Conservation (phyloP, 176 grass and related monocot genomes). For the Ananas comosus region DNA sequence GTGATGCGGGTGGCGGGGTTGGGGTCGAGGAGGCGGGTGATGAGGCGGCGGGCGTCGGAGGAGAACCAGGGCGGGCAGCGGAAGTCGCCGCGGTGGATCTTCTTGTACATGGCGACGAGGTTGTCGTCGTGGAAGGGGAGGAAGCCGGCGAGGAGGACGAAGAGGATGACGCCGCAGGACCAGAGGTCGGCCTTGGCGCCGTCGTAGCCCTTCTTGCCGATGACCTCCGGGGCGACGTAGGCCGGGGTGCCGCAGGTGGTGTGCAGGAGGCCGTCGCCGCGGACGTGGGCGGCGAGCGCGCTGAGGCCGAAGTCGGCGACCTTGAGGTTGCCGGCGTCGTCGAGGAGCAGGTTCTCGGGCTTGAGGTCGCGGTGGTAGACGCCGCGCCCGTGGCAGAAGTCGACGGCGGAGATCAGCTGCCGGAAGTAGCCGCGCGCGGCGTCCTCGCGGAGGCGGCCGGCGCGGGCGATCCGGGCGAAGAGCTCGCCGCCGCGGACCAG, state of each 20-base stretch:
- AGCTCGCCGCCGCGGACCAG: slow-evolving; percentile 25
- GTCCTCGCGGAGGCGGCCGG: slow-evolving; percentile 33
- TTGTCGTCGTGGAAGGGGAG: slow-evolving; percentile 38
- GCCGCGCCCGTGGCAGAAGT: slow-evolving; percentile 46
- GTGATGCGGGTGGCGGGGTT: slow-evolving; percentile 30
- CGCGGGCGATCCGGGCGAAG: slow-evolving; percentile 21
- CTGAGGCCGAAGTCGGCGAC: slow-evolving; percentile 42
- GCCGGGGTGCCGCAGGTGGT: slow-evolving; percentile 42
- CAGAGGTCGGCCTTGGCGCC: slow-evolving; percentile 48
- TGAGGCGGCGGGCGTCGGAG: slow-evolving; percentile 24
- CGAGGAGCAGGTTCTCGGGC: slow-evolving; percentile 50
- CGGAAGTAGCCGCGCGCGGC: slow-evolving; percentile 35
- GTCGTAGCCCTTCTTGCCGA: slow-evolving; percentile 38
- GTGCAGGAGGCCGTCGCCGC: slow-evolving; percentile 37
- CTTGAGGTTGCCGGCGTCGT: slow-evolving; percentile 42
- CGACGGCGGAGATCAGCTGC: slow-evolving; percentile 37
- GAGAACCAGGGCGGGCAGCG: slow-evolving; percentile 28
- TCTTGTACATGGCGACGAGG: slow-evolving; percentile 44
- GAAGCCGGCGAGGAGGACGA: slow-evolving; percentile 39
- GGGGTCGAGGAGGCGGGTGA: slow-evolving; percentile 32
- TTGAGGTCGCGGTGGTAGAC: slow-evolving; percentile 49
- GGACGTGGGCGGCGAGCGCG: slow-evolving; percentile 27
- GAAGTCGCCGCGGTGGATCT: slow-evolving; percentile 38
- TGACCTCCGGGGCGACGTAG: slow-evolving; percentile 43
- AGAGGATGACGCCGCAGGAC: slow-evolving; percentile 54